Conservation (phyloP, 179 eudicot genomes). For the Silene noctiflora region DNA sequence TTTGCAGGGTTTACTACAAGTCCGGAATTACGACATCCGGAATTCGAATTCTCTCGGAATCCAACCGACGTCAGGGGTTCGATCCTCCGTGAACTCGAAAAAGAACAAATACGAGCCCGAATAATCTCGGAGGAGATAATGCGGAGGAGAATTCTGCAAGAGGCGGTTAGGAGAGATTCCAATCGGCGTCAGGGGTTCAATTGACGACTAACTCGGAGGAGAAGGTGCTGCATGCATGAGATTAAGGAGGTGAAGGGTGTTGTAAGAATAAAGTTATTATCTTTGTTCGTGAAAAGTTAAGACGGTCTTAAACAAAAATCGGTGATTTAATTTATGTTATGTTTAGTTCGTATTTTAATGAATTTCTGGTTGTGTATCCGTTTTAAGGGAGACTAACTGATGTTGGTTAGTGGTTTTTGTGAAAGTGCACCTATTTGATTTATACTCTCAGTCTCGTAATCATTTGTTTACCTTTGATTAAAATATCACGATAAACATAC, state of each 20-base stretch:
- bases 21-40: slow-evolving; percentile 10
- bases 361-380: no score
- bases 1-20: slow-evolving; percentile 21
- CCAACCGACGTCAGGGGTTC: slow-evolving; percentile 24
- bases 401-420: no score
- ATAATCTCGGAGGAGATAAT: slow-evolving; percentile 43
- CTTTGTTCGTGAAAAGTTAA: slow-evolving; percentile 32
- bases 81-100: slow-evolving; percentile 48
- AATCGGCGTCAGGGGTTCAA: slow-evolving; percentile 12
- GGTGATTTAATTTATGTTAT: no score
- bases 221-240: slow-evolving; percentile 25
- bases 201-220: slow-evolving; percentile 23
- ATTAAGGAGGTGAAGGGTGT: slow-evolving; percentile 16
- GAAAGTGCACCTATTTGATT: no score
- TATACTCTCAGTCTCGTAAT: no score
- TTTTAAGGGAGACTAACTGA: no score
- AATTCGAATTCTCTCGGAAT: not conserved
- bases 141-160: slow-evolving; percentile 47
- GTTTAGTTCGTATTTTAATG: no score
- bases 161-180: slow-evolving; percentile 48
- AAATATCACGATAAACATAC: no score
- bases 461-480: no score
- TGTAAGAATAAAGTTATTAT: slow-evolving; percentile 41
- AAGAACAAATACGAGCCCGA: slow-evolving; percentile 50
- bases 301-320: no score